Percentiles rank a stretch among this genome's conserved stretches.
Conservation (phyloP, 2,329 filamentous ascomycete genomes). For the Cercospora sesami region DNA sequence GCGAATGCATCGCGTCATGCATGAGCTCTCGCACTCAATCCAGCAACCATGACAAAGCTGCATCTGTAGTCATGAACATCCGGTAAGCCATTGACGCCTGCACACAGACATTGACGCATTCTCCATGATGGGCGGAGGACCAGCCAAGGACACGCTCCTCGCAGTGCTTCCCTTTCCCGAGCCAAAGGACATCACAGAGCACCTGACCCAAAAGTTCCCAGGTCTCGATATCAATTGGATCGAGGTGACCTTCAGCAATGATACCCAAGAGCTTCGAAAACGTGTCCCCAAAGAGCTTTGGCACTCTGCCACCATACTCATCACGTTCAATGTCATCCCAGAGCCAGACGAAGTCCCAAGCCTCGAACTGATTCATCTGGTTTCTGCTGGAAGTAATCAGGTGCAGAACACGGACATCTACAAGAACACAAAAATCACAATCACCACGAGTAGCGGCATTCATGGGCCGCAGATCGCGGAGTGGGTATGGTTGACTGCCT, state of each 20-base stretch:
- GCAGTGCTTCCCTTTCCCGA: conserved; percentile 39
- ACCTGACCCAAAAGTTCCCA: conserved; percentile 36
- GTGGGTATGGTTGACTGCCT: conserved; percentile 64
- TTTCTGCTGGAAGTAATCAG: conserved; percentile 60
- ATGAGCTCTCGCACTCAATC: conserved; percentile 6
- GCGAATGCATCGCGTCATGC: conserved; percentile 11
- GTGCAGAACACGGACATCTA: conserved; percentile 55
- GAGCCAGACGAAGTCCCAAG: conserved; percentile 41
- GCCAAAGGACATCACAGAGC: conserved; percentile 46
- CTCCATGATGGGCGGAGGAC: conserved; percentile 40
- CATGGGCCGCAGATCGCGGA: conserved; percentile 66
- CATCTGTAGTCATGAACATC: neutral
- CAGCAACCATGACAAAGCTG: neutral
- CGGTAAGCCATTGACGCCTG: neutral
- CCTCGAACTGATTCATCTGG: conserved; percentile 56
- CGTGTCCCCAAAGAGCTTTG: conserved; percentile 40
- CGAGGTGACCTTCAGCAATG: conserved; percentile 13
- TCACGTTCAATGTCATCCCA: conserved; percentile 52
- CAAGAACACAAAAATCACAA: conserved; percentile 52
- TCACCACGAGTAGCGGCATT: conserved; percentile 58
- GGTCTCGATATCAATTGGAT: conserved; percentile 15
- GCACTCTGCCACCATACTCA: conserved; percentile 49
- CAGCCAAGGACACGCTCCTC: conserved; percentile 39
- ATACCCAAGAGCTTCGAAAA: conserved; percentile 14
- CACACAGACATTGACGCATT: neutral